Conservation (phyloP, 495 filamentous ascomycete genomes). For the Apodospora peruviana region DNA sequence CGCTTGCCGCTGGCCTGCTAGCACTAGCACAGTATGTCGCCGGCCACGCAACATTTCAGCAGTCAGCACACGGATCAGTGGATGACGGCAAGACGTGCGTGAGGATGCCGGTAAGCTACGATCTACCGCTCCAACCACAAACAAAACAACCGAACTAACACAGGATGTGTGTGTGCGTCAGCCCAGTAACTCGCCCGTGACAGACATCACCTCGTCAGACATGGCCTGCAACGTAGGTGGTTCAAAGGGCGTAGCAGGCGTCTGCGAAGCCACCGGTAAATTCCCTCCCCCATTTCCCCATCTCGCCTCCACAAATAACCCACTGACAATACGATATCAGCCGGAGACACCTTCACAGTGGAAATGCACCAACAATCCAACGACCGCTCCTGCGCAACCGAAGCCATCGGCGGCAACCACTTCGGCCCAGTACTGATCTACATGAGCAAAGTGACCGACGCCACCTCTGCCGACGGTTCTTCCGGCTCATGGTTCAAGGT, state of each 20-base stretch:
- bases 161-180: slow-evolving; percentile 37
- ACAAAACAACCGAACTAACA: slow-evolving; percentile 21
- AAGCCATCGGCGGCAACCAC: slow-evolving; percentile 19
- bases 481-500: slow-evolving; percentile 34
- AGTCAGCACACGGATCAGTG: slow-evolving; percentile 12
- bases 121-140: slow-evolving; percentile 38
- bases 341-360: slow-evolving; percentile 17
- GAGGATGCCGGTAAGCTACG: slow-evolving; percentile 23
- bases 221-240: slow-evolving; percentile 36
- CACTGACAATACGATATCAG: slow-evolving; percentile 33
- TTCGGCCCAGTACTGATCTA: slow-evolving; percentile 34
- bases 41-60: slow-evolving; percentile 39
- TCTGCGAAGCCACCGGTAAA: slow-evolving; percentile 20
- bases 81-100: slow-evolving; percentile 17
- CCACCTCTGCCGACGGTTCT: slow-evolving; percentile 29
- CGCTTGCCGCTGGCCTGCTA: too few species aligned
- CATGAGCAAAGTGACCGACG: slow-evolving; percentile 37
- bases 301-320: slow-evolving; percentile 24
- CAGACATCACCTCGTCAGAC: slow-evolving; percentile 26
- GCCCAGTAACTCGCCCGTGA: slow-evolving; percentile 37
- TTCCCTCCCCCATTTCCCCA: slow-evolving; percentile 22
- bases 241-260: slow-evolving; percentile 26
- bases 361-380: slow-evolving; percentile 26
- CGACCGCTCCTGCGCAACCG: slow-evolving; percentile 10
- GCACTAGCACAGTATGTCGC: too few species aligned